Percentiles rank a stretch among this genome's conserved stretches.
These are phyloP conservation scores for Termitomyces sp. DNA, from an alignment of 768 basidiomycete species.

Conservation along the genomic window DNA sequence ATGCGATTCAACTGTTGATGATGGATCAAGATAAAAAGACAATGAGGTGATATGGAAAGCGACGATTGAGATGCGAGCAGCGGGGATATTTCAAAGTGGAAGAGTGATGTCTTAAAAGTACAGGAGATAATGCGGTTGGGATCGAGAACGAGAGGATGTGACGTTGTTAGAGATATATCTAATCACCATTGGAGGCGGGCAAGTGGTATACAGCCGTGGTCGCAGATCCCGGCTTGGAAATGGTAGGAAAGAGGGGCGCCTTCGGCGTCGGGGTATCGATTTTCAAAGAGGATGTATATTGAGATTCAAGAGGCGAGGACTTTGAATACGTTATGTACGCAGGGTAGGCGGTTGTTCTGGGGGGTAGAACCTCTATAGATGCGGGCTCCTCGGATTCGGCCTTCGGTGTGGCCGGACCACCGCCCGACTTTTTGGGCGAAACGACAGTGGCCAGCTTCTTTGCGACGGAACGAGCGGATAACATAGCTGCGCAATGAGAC, in stretches of 20 bases:
- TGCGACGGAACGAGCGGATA: not conserved
- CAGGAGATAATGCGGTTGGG: not conserved
- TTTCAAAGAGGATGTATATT: no score
- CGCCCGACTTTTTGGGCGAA: not conserved
- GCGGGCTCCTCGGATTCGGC: not conserved
- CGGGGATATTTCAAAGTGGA: no score
- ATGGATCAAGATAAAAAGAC: not conserved
- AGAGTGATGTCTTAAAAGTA: not conserved
- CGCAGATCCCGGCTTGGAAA: not conserved
- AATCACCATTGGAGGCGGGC: not conserved
- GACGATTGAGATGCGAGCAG: not conserved
- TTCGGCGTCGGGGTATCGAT: not conserved
- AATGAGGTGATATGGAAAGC: not conserved
- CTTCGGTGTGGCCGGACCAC: not conserved
- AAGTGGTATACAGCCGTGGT: not conserved
- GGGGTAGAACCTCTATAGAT: not conserved
- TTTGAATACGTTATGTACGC: slow-evolving; percentile 16
- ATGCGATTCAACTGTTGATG: not conserved
- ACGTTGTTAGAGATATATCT: no score
- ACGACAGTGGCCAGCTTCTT: not conserved
- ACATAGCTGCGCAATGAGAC: not conserved
- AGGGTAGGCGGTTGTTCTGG: slow-evolving; percentile 3
- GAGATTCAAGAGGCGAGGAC: not conserved
- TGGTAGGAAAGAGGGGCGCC: not conserved
- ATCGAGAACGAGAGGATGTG: no score